phyloP scores from a whole-genome alignment of 2,329 filamentous ascomycete species.

The Ascochyta lentis region DNA sequence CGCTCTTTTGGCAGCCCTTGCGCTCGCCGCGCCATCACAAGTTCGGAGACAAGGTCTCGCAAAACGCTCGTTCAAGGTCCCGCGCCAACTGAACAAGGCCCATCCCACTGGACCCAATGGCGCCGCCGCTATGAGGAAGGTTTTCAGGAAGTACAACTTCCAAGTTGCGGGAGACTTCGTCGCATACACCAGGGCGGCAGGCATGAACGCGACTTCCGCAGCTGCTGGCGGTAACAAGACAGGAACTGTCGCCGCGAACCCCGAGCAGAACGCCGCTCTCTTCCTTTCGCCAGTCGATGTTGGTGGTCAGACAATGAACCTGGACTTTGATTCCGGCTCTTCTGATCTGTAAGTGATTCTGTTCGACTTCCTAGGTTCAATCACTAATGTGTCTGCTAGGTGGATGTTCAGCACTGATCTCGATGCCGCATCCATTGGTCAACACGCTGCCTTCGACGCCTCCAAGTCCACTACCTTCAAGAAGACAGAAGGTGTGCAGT shows the following conservation, averaged over 20 bases:
- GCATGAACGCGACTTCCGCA: slow-evolving; percentile 35
- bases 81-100: slow-evolving; percentile 62
- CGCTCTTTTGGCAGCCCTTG: slow-evolving; percentile 57
- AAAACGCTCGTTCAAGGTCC: slow-evolving; percentile 68
- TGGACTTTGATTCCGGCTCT: slow-evolving; percentile 80
- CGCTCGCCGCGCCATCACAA: slow-evolving; percentile 55
- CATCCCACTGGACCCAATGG: slow-evolving; percentile 62
- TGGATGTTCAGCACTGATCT: slow-evolving; percentile 75
- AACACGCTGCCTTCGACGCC: slow-evolving; percentile 64
- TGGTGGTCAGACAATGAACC: slow-evolving; percentile 70
- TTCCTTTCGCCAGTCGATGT: slow-evolving; percentile 75
- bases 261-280: slow-evolving; percentile 69
- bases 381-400: slow-evolving; percentile 44
- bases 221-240: slow-evolving; percentile 43
- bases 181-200: slow-evolving; percentile 50
- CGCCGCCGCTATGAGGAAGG: slow-evolving; percentile 67
- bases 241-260: slow-evolving; percentile 69
- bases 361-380: neutral
- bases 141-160: slow-evolving; percentile 71
- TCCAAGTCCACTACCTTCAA: slow-evolving; percentile 60
- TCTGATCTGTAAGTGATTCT: slow-evolving; percentile 65
- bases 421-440: slow-evolving; percentile 50
- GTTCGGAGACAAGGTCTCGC: slow-evolving; percentile 44
- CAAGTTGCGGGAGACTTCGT: slow-evolving; percentile 30
- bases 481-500: slow-evolving; percentile 59